These are phyloP conservation scores for Toxoplasma gondii DNA, from an alignment of 169 alveolate genomes.

Conservation along the genomic window DNA sequence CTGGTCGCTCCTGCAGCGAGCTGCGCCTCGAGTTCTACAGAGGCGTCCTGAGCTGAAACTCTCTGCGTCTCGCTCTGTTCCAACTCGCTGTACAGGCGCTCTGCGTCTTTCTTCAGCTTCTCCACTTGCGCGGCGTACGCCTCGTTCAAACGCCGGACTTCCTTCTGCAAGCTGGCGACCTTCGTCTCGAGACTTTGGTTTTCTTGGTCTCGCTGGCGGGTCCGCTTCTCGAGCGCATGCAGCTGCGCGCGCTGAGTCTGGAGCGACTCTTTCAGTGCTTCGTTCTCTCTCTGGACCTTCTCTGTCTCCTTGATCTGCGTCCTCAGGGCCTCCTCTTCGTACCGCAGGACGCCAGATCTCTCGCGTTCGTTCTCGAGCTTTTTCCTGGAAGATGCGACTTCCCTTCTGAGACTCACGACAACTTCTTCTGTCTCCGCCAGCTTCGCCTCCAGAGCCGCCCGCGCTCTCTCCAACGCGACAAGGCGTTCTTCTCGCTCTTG, in stretches of 20 bases:
- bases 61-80: neutral
- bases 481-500: neutral
- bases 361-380: neutral
- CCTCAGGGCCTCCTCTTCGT: neutral
- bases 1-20: neutral
- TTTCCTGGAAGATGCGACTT: neutral
- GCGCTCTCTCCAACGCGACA: neutral
- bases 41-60: neutral
- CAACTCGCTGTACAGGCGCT: neutral
- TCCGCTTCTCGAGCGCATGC: neutral
- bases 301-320: neutral
- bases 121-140: neutral
- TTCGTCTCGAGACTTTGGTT: neutral
- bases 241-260: neutral
- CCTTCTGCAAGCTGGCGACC: neutral
- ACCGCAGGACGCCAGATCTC: neutral
- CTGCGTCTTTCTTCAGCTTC: neutral
- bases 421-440: neutral
- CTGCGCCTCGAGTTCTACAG: neutral
- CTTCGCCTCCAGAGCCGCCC: neutral
- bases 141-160: neutral
- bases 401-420: neutral
- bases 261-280: neutral
- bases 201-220: neutral
- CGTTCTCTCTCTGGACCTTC: neutral